Base-by-base conservation (phyloP, 129 eudicot genomes). In the Helianthus annuus region DNA sequence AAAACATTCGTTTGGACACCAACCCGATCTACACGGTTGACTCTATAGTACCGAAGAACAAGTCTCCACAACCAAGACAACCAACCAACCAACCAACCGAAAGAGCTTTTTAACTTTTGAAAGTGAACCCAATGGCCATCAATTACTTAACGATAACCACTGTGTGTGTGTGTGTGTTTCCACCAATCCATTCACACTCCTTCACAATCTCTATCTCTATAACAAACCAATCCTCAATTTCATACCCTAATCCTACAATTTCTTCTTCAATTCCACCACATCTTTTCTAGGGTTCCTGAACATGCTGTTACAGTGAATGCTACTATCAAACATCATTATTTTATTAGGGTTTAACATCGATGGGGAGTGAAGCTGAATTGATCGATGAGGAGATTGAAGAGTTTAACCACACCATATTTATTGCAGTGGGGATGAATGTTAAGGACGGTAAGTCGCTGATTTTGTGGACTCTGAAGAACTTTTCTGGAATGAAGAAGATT, bases 381-480 rank as follows among this genome's bases (percentile, higher is more conserved):
- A 64, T 60, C 10, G 74, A 64, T 17, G 76, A 44, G 1, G 73
- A 34, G 59, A 49, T 54, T 22, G 74, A 68, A 38, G 80, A 71
- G 40, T 46, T 68, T 6, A 85, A 78, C 7, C 65, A 72, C 44
- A 78, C 86, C 14, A 64, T 87, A 9, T 77, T 80, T 69, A 88
- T 90, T 52, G 93, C 96, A 2, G 96, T 90, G 14, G 96, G 96
- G 27, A 80, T 68, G 80, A 70, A 87, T 76, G 66, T 87, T 51
- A 66, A 78, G 79, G 88, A 86, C 36, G 72, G 88, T 13, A 85
- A 82, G 58, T 80, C 86, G 63, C 14, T 78, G 54, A 65, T 90
- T 45, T 80, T 63, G 22, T 90, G 93, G 93, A 78, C 82, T 1
- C 49, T 69, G 56, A 67, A 74, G 76, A 80, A 74, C 69, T 85